A percentile compares a stretch with the other conserved stretches of the same genome.
Conservation (phyloP, 2,329 filamentous ascomycete species). For the Ascochyta clinopodiicola region DNA sequence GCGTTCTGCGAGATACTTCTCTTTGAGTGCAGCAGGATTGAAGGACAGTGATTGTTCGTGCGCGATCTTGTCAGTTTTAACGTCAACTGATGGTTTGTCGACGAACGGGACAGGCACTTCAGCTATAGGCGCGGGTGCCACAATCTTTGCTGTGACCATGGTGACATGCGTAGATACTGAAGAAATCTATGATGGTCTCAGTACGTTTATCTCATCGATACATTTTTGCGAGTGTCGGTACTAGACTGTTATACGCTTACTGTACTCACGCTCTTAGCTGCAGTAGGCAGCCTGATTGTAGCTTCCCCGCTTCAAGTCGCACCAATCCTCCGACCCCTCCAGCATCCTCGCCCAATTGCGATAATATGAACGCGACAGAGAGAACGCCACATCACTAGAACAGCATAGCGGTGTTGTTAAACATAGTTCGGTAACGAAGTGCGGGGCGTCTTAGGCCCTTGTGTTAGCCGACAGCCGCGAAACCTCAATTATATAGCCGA, state of each 20-base stretch:
- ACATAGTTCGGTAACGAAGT: no score
- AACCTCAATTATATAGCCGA: no score
- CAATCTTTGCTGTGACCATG: slow-evolving; percentile 22
- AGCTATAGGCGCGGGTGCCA: slow-evolving; percentile 21
- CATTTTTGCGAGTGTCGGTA: background rate
- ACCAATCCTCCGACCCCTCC: background rate
- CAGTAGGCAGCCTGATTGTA: background rate
- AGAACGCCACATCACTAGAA: background rate
- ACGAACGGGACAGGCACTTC: slow-evolving; percentile 26
- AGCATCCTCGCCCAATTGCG: background rate
- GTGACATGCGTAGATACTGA: background rate
- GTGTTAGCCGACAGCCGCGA: no score
- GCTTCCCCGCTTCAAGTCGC: slow-evolving; percentile 2
- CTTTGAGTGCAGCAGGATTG: slow-evolving; percentile 33
- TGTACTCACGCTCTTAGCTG: background rate
- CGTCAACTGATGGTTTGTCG: slow-evolving; percentile 23
- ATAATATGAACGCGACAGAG: background rate
- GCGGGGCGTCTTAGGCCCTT: no score
- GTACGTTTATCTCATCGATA: background rate
- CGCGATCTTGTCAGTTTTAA: slow-evolving; percentile 23
- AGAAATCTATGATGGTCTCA: no score
- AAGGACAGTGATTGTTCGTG: slow-evolving; percentile 29
- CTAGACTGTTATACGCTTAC: background rate
- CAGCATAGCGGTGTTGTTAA: no score
- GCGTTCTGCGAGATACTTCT: slow-evolving; percentile 38